These are phyloP conservation scores for Aschersonia sp. DNA, from an alignment of 2,329 filamentous ascomycete species.

Conservation along the genomic window DNA sequence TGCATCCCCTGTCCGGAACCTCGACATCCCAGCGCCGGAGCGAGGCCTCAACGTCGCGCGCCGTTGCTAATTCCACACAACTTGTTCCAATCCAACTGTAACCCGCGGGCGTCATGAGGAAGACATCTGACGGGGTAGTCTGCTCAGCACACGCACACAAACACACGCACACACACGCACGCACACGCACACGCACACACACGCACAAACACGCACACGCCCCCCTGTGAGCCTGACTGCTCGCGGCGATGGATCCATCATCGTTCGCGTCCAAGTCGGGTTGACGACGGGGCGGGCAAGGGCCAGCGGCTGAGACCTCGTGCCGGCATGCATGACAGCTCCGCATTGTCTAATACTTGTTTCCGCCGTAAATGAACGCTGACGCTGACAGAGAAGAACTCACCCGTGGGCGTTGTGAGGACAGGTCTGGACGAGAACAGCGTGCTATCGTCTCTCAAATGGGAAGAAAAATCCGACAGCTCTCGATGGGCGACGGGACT, in stretches of 20 bases:
- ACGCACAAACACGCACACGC: no score
- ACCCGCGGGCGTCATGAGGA: background rate
- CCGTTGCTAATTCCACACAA: background rate
- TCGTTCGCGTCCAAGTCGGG: no score
- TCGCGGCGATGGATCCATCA: no score
- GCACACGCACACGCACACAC: no score
- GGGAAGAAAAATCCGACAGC: background rate
- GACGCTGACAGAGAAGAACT: no score
- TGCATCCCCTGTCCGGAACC: background rate
- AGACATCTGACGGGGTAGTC: background rate
- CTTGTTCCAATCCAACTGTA: background rate
- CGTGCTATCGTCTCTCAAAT: background rate
- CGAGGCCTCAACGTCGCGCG: slow-evolving; percentile 1
- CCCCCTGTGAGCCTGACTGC: no score
- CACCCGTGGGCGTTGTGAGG: no score
- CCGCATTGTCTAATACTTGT: background rate
- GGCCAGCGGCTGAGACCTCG: background rate
- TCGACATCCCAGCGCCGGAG: background rate
- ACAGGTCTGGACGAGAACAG: no score
- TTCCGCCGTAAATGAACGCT: background rate
- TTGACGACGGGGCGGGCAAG: background rate
- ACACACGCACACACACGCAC: no score
- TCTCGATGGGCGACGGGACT: no score
- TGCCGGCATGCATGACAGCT: background rate
- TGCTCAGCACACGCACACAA: no score